A percentile compares a stretch with the other conserved stretches of the same genome.
Evolutionary conservation across 2,329 filamentous ascomycete species (phyloP).

Genomic region (Sphaerulina populicola): DNA sequence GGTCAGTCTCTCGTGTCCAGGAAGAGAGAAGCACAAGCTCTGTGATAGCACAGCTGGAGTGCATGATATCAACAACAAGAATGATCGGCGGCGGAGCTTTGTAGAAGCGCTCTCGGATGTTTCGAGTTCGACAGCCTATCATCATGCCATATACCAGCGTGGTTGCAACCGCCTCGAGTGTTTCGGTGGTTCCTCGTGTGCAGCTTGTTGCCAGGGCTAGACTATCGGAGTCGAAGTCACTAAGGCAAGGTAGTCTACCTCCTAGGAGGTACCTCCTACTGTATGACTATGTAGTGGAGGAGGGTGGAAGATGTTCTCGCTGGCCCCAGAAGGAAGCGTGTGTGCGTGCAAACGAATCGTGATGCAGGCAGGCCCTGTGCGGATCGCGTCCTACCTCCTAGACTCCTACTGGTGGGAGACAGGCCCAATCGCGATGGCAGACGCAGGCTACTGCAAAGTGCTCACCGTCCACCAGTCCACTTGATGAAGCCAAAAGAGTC

Average conservation of each 20-base stretch:
- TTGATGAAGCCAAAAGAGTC: conserved; percentile 2
- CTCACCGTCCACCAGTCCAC: conserved; percentile 4
- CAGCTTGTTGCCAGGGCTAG: background rate
- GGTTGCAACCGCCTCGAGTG: background rate
- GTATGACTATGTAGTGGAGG: too few species aligned
- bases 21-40: background rate
- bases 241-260: too few species aligned
- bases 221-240: background rate
- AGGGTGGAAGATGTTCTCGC: too few species aligned
- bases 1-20: background rate
- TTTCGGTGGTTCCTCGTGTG: background rate
- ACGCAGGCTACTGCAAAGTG: conserved; percentile 13
- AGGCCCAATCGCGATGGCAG: conserved; percentile 4
- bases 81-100: conserved; percentile 10
- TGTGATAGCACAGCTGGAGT: conserved; percentile 7
- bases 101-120: background rate
- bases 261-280: too few species aligned
- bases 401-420: conserved; percentile 8
- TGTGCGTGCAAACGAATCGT: background rate
- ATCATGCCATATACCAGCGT: conserved; percentile 2
- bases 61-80: background rate
- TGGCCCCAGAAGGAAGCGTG: background rate
- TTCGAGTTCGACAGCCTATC: conserved; percentile 11
- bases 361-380: background rate
- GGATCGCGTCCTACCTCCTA: conserved; percentile 12